phyloP scores from a whole-genome alignment of 306 rosid species.

The Aeschynomene evenia region DNA sequence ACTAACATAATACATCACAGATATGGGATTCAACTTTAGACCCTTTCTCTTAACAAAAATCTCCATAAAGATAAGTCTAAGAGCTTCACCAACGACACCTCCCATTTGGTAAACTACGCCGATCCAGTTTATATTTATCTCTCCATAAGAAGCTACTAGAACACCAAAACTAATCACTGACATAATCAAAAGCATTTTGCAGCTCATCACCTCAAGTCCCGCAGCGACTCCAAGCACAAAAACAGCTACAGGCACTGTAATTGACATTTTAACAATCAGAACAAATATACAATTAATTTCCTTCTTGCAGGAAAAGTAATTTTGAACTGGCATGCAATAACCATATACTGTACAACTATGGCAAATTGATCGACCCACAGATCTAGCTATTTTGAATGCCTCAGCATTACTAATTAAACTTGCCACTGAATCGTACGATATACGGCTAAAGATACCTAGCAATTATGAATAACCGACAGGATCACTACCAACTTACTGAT shows the following conservation, averaged over 20 bases:
- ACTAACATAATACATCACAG: conserved; percentile 96
- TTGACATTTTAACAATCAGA: conserved; percentile 28
- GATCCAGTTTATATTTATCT: conserved; percentile 87
- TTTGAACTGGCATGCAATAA: conserved; percentile 19
- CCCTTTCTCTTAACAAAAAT: conserved; percentile 95
- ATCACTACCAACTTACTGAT: conserved; percentile 67
- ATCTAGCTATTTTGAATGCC: conserved; percentile 11
- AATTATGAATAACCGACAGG: conserved; percentile 18
- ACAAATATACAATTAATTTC: conserved; percentile 18
- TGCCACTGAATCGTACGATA: conserved; percentile 15
- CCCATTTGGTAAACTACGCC: conserved; percentile 99
- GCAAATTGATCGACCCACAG: conserved; percentile 28
- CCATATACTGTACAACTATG: background rate
- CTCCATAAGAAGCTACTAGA: conserved; percentile 94
- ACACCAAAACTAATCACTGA: conserved; percentile 96
- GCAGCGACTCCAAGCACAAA: conserved; percentile 92
- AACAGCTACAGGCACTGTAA: conserved; percentile 99
- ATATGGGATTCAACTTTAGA: conserved; percentile 87
- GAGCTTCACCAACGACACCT: conserved; percentile 98
- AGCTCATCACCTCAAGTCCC: conserved; percentile 94
- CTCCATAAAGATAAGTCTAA: conserved; percentile 98
- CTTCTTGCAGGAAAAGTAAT: conserved; percentile 7
- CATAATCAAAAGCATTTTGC: conserved; percentile 93
- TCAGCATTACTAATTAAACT: conserved; percentile 5
- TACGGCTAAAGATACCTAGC: conserved; percentile 27